Percentiles rank a stretch among this genome's conserved stretches.
These are phyloP conservation scores for Lentinula novae-zelandiae DNA, from an alignment of 1,284 basidiomycete genomes.

Conservation along the genomic window DNA sequence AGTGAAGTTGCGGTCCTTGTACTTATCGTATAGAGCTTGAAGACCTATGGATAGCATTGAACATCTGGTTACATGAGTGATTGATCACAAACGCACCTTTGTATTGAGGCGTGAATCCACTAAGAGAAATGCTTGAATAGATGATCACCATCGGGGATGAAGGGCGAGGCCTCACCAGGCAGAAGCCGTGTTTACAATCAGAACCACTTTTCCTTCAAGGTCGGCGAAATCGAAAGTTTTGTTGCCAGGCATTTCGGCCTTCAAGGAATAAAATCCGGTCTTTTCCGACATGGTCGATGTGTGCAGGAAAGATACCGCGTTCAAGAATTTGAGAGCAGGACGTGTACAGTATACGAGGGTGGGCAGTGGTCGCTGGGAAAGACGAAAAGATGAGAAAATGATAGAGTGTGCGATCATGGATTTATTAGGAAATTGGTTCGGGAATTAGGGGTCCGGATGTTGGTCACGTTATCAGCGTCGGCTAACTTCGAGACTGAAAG, in stretches of 20 bases:
- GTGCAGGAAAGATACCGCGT: neutral
- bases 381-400: neutral
- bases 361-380: neutral
- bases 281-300: constrained; percentile 21
- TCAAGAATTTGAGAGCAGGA: constrained; percentile 16
- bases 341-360: constrained; percentile 15
- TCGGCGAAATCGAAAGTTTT: constrained; percentile 59
- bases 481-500: constrained; percentile 5
- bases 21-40: constrained; percentile 80
- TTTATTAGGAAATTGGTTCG: neutral
- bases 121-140: constrained; percentile 23
- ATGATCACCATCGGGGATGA: neutral
- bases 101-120: constrained; percentile 89
- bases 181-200: constrained; percentile 74
- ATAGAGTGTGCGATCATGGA: constrained; percentile 5
- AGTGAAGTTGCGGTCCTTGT: constrained; percentile 72
- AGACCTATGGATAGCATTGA: constrained; percentile 44
- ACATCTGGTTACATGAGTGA: neutral
- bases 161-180: constrained; percentile 45
- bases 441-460: neutral
- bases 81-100: constrained; percentile 40
- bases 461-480: neutral
- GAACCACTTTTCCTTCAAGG: constrained; percentile 71
- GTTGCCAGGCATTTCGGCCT: constrained; percentile 53
- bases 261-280: constrained; percentile 59